phyloP scores from a whole-genome alignment of 2,329 filamentous ascomycete genomes.

The Fusarium ramigenum region DNA sequence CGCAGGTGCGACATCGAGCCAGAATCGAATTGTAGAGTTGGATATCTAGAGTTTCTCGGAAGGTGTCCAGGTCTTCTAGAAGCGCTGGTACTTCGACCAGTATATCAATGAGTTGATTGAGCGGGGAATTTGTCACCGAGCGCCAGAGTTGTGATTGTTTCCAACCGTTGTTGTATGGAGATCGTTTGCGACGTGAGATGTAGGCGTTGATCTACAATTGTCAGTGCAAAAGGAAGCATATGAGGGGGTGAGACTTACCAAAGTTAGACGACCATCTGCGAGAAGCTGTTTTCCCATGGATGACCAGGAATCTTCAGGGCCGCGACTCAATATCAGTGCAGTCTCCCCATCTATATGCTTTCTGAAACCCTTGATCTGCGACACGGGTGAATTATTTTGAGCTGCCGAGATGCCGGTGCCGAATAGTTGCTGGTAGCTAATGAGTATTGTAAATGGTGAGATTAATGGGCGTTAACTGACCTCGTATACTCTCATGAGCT shows the following conservation, averaged over 20 bases:
- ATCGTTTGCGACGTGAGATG: background rate
- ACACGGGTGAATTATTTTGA: background rate
- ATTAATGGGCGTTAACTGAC: background rate
- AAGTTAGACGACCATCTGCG: constrained; percentile 4
- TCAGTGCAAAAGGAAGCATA: fast-evolving
- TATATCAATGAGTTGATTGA: constrained; percentile 5
- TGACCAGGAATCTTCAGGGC: background rate
- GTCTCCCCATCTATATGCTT: constrained; percentile 15
- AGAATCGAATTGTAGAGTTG: fast-evolving
- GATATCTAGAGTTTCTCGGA: background rate
- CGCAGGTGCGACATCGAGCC: background rate
- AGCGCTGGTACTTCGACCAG: constrained; percentile 5
- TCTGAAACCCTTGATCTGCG: background rate
- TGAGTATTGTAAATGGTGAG: too few relatives aligned
- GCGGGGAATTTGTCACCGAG: background rate
- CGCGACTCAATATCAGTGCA: background rate
- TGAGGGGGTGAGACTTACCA: background rate
- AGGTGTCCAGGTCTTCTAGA: background rate
- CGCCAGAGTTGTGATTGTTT: constrained; percentile 6
- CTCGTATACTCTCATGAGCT: constrained; percentile 17
- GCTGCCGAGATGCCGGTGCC: background rate
- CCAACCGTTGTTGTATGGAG: background rate
- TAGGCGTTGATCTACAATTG: background rate
- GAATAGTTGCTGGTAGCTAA: constrained; percentile 9
- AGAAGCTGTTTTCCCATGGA: background rate